Evolutionary conservation across 352 stramenopile genomes (phyloP), one percentile per base, ranked within the genome.

Genomic region (Pythium oligandrum): DNA sequence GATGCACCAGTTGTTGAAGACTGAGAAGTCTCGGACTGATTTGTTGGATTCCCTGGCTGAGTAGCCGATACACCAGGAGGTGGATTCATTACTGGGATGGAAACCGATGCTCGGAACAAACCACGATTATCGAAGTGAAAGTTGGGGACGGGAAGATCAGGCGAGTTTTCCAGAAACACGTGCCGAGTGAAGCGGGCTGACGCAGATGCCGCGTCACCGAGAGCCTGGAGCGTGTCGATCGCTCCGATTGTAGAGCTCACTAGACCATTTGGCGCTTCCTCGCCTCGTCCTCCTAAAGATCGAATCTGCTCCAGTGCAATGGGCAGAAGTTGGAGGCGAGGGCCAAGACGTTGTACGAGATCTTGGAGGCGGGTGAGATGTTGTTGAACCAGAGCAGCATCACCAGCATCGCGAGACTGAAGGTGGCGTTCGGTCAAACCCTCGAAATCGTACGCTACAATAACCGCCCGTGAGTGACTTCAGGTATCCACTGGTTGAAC

Each of bases 131-230:
- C 60, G 35, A 68, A 51, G 40, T 53, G 54, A 31, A 63, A 44
- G 30, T 45, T 55, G 3, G 60, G 55, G 2, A 51, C 26, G 11
- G 60, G 54, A 35, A 68, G 55, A 7, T 58, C 46, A 1, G 60
- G 53, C 4, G 60, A 62, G 51, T 68, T 68, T 26, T 57, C 51
- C 7, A 68, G 32, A 36, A 63, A 68, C 10, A 68, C 55, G 17
- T 68, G 54, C 5, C 60, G 60, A 35, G 60, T 48, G 32, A 54
- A 68, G n/a, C 60, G 54, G 3, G 60, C 60, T 3, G 59, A 56
- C n/a, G 60, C 53, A 4, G 42, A 55, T 2, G 60, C 50, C 39
- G 60, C 56, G 30, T 68, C 60, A 3, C 60, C 60, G 6, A 68
- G 12, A 35, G 34, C 56, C 42, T 68, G 60, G 8, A 68, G n/a